Conservation (phyloP, 2,329 filamentous ascomycete genomes). For the Alternaria metachromatica region DNA sequence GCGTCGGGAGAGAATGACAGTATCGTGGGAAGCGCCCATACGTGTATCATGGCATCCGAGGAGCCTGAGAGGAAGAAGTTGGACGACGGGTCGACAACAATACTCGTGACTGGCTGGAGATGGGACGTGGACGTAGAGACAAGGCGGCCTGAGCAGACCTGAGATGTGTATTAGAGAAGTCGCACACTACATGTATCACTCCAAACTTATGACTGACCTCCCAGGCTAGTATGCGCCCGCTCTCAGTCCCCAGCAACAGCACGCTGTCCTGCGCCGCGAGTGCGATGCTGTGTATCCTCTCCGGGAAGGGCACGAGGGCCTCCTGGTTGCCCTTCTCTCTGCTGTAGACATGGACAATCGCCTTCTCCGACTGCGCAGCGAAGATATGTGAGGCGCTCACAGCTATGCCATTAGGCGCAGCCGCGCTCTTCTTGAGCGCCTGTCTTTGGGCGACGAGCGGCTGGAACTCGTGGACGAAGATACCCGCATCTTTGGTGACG, state of each 20-base stretch:
- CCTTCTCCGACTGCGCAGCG: constrained; percentile 88
- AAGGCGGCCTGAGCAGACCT: constrained; percentile 78
- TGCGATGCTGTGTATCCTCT: constrained; percentile 80
- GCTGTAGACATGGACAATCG: constrained; percentile 91
- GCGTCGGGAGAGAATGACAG: constrained; percentile 65
- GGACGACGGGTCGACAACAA: constrained; percentile 73
- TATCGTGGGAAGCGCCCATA: constrained; percentile 84
- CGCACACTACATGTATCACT: not conserved
- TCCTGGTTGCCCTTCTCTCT: constrained; percentile 85
- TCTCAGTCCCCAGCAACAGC: constrained; percentile 79
- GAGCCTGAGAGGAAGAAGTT: constrained; percentile 80
- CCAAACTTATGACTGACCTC: constrained; percentile 67
- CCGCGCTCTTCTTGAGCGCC: constrained; percentile 90
- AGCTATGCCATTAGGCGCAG: constrained; percentile 78
- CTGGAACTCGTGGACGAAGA: constrained; percentile 83
- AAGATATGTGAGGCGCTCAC: constrained; percentile 85
- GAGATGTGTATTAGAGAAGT: constrained; percentile 15
- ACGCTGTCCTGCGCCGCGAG: constrained; percentile 72
- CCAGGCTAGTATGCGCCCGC: constrained; percentile 88
- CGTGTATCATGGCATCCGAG: constrained; percentile 86
- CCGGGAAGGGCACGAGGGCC: constrained; percentile 84
- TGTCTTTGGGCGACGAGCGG: constrained; percentile 76
- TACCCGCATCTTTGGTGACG: constrained; percentile 77
- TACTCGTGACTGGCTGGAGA: constrained; percentile 78
- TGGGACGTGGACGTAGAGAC: constrained; percentile 79